Conservation (phyloP, 2,329 filamentous ascomycete species). For the Microsporum canis region DNA sequence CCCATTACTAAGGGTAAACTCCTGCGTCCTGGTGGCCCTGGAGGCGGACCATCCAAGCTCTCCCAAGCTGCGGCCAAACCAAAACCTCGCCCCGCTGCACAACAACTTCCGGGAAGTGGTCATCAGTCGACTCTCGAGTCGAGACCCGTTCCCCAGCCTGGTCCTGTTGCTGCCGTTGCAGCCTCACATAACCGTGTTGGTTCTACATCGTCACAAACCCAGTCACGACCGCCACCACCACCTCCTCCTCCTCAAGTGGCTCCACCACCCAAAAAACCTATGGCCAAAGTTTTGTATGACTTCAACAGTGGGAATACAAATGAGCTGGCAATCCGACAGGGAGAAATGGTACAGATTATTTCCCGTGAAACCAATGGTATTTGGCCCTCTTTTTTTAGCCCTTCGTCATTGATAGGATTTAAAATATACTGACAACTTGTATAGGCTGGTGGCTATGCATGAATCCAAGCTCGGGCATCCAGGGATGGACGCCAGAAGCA, state of each 20-base stretch:
- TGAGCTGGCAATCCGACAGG: slow-evolving; percentile 68
- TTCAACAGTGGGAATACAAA: slow-evolving; percentile 76
- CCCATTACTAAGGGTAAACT: slow-evolving; percentile 91
- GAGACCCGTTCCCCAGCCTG: slow-evolving; percentile 38
- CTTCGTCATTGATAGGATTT: neutral
- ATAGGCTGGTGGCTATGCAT: slow-evolving; percentile 94
- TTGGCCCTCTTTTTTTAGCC: slow-evolving; percentile 21
- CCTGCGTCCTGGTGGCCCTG: slow-evolving; percentile 79
- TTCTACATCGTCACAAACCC: slow-evolving; percentile 45
- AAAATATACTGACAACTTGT: slow-evolving; percentile 17
- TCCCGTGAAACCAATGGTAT: slow-evolving; percentile 91
- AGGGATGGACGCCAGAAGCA: slow-evolving; percentile 87
- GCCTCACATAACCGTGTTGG: slow-evolving; percentile 44
- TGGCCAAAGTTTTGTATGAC: slow-evolving; percentile 84
- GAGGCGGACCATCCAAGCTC: slow-evolving; percentile 64
- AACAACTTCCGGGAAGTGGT: slow-evolving; percentile 18
- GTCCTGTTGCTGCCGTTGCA: slow-evolving; percentile 16
- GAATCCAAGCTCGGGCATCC: slow-evolving; percentile 53
- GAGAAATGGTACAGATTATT: slow-evolving; percentile 77
- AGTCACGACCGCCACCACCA: slow-evolving; percentile 55
- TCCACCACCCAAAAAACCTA: slow-evolving; percentile 54
- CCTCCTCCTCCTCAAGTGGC: slow-evolving; percentile 55
- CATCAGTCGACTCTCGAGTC: slow-evolving; percentile 28
- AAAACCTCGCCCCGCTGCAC: slow-evolving; percentile 20
- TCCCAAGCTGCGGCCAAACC: slow-evolving; percentile 33